These are phyloP conservation scores for Ogataea methanolica DNA, from an alignment of 805 yeast genomes.

Conservation along the genomic window DNA sequence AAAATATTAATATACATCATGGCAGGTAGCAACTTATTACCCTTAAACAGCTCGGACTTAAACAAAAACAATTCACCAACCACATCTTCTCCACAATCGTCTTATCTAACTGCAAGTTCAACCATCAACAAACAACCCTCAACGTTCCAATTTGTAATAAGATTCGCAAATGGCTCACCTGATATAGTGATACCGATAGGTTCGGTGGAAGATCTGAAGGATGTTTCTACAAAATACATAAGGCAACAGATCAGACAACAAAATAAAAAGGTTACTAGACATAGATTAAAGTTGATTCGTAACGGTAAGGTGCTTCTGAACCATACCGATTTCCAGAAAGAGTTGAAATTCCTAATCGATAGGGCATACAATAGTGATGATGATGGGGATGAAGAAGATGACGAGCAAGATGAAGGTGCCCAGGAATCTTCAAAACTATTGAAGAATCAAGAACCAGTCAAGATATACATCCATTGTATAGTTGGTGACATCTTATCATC, in stretches of 20 bases:
- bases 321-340: constrained; percentile 48
- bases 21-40: constrained; percentile 9
- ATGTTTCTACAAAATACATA: constrained; percentile 35
- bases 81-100: not conserved
- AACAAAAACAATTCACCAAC: not conserved
- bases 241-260: constrained; percentile 38
- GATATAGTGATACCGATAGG: constrained; percentile 38
- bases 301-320: constrained; percentile 64
- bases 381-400: constrained; percentile 14
- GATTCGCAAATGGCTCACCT: constrained; percentile 42
- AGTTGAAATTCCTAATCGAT: constrained; percentile 30
- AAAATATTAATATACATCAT: no score
- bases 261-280: constrained; percentile 28
- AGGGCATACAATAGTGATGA: constrained; percentile 13
- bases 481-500: constrained; percentile 60
- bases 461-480: constrained; percentile 72
- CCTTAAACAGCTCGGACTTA: constrained; percentile 12
- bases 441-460: constrained; percentile 16
- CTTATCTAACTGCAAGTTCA: constrained; percentile 1
- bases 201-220: constrained; percentile 18
- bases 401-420: not conserved
- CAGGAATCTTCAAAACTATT: not conserved
- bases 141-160: constrained; percentile 28
- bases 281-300: constrained; percentile 60
- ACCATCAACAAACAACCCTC: not conserved